These are phyloP conservation scores for Sordaria brevicollis DNA, from an alignment of 495 filamentous ascomycete genomes.

Conservation along the genomic window DNA sequence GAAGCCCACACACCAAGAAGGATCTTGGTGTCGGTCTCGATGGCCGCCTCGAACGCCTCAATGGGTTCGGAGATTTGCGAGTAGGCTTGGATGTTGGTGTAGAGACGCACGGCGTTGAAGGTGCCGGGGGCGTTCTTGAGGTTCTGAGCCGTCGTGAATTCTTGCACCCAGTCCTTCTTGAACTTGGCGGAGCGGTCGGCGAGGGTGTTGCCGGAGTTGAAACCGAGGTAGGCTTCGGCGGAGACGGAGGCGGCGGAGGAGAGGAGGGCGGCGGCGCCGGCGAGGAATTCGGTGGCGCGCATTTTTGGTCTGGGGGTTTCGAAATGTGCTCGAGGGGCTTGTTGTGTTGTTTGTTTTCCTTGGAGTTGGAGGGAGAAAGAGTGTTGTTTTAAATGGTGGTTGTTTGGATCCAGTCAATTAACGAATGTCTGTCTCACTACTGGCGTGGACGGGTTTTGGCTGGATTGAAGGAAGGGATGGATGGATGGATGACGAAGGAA, in stretches of 20 bases:
- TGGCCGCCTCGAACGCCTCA: slow-evolving; percentile 42
- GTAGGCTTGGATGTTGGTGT: slow-evolving; percentile 45
- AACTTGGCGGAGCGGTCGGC: slow-evolving; percentile 38
- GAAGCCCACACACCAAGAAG: slow-evolving; percentile 45
- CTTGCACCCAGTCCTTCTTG: slow-evolving; percentile 32
- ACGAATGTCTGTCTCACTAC: background rate
- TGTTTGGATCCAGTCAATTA: background rate
- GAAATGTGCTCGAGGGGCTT: background rate
- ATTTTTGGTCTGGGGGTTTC: slow-evolving; percentile 9
- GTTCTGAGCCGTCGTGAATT: slow-evolving; percentile 35
- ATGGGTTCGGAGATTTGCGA: slow-evolving; percentile 31
- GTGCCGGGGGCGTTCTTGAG: slow-evolving; percentile 32
- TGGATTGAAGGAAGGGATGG: background rate
- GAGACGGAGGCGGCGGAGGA: slow-evolving; percentile 20
- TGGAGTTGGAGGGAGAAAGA: background rate
- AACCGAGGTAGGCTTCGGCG: slow-evolving; percentile 33
- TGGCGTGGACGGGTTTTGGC: background rate
- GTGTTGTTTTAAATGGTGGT: too few relatives aligned
- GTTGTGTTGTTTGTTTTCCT: background rate
- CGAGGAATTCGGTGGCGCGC: slow-evolving; percentile 16
- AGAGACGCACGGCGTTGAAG: slow-evolving; percentile 39
- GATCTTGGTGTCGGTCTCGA: slow-evolving; percentile 37
- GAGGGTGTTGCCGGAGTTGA: slow-evolving; percentile 39
- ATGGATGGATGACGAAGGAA: background rate
- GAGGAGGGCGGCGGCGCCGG: slow-evolving; percentile 19